phyloP scores from a whole-genome alignment of 73 alveolate species.

The Durusdinium trenchii region DNA sequence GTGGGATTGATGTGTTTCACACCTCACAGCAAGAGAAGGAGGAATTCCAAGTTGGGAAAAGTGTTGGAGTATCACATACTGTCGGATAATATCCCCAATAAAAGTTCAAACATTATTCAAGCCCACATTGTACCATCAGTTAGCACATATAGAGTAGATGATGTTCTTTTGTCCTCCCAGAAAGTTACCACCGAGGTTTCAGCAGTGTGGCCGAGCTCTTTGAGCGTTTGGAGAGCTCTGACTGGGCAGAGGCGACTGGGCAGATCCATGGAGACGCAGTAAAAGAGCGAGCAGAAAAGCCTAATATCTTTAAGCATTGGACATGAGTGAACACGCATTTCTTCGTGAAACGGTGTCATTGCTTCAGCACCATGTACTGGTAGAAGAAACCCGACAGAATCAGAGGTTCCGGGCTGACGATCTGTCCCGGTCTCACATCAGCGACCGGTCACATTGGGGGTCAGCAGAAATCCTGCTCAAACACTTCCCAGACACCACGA shows the following conservation, averaged over 20 bases:
- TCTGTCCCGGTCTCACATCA: no score
- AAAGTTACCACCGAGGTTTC: not conserved
- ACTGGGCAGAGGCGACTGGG: conserved; percentile 39
- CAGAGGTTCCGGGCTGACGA: no score
- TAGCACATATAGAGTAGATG: not conserved
- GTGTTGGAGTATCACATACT: not conserved
- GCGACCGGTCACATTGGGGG: no score
- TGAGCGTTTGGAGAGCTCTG: not conserved
- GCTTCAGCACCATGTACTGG: no score
- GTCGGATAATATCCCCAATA: not conserved
- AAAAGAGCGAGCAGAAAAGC: no score
- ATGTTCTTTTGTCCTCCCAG: not conserved
- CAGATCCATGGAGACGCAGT: no score
- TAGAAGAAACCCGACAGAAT: no score
- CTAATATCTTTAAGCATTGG: no score
- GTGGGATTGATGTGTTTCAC: not conserved
- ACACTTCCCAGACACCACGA: no score
- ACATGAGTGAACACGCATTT: no score
- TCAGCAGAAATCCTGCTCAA: no score
- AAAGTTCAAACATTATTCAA: not conserved
- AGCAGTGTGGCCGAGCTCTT: conserved; percentile 75
- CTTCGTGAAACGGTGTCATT: no score
- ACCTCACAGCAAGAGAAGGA: not conserved
- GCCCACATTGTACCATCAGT: not conserved
- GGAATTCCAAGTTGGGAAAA: not conserved